phyloP scores from a whole-genome alignment of 495 filamentous ascomycete species.

The Acidomyces sp. region DNA sequence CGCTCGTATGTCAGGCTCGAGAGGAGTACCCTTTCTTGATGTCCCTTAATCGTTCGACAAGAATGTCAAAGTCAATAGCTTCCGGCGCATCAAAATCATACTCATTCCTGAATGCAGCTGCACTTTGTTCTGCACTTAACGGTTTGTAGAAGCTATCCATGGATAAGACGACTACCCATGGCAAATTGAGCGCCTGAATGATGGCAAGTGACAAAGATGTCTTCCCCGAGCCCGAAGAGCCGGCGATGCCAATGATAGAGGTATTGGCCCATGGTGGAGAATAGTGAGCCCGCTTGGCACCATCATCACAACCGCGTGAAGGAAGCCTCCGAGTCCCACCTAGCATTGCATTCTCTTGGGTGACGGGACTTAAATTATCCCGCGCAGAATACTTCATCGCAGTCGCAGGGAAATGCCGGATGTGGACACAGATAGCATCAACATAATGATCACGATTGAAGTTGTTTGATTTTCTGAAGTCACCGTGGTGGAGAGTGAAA shows the following conservation, averaged over 20 bases:
- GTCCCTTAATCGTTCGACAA: conserved; percentile 68
- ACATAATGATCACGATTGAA: conserved; percentile 4
- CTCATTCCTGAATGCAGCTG: conserved; percentile 69
- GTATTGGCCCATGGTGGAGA: conserved; percentile 87
- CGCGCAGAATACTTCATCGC: background rate
- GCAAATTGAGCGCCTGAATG: conserved; percentile 74
- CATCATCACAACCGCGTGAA: conserved; percentile 3
- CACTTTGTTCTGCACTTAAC: conserved; percentile 57
- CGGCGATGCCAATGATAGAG: conserved; percentile 90
- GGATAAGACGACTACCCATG: conserved; percentile 94
- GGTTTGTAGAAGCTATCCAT: conserved; percentile 98
- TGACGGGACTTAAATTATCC: conserved; percentile 1
- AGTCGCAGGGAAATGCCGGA: conserved; percentile 1
- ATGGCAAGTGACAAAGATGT: conserved; percentile 91
- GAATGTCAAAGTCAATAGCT: conserved; percentile 84
- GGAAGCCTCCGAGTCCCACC: too few species aligned
- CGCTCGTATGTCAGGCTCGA: background rate
- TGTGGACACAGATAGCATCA: conserved; percentile 1
- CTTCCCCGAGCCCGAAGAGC: conserved; percentile 92
- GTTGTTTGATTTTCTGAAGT: too few species aligned
- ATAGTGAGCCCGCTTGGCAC: conserved; percentile 49
- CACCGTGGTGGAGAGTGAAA: too few species aligned
- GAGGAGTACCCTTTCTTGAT: conserved; percentile 71
- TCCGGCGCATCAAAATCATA: conserved; percentile 92
- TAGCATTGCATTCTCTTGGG: conserved; percentile 1